Evolutionary conservation across 805 yeast species (phyloP), one percentile per base, ranked within the genome.

Genomic region (Ogataea corticis): DNA sequence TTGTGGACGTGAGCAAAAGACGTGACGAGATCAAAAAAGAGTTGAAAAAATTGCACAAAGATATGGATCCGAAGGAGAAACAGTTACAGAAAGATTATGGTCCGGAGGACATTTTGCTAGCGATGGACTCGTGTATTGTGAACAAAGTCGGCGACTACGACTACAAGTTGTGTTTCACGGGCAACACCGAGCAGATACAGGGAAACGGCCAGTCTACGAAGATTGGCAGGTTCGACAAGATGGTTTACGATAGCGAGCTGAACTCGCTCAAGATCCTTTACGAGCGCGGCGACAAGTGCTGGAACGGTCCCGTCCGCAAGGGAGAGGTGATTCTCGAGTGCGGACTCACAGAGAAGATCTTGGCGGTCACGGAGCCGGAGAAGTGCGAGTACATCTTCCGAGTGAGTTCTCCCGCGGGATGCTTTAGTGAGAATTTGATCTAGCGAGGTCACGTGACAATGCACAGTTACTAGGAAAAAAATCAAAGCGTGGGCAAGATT

Each of bases 281-380:
- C 59, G 69, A 64, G 3, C 59, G 70, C 15, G 99, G 99, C 16
- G 82, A 81, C 33, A 77, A 74, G 59, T 94, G 99, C 66, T 92
- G 98, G 97, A 87, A 90, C 62, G 99, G 99, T 0, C 97, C 97
- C 4, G 63, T 70, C 23, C 79, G 99, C 63, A 76, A 84, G 28
- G 91, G 88, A 1, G 67, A 63, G 9, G 83, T 87, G 1, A 70
- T 70, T 17, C 59, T 91, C 44, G 69, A 71, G 14, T 94, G 99
- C 67, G 95, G 95, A 0, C 66, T 72, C 2, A 65, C 69, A 3
- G 69, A 76, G 38, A 70, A 73, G 45, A 63, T 89, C 18, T 45
- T 84, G n/a, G 63, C 79, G 3, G 96, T 92, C 9, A 72, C 83
- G 33, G 99, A 94, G 66, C 92, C 94, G 2, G 95, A 91, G 54